Conservation (phyloP, 352 stramenopile species). For the Chrysophaeum taylorii region DNA sequence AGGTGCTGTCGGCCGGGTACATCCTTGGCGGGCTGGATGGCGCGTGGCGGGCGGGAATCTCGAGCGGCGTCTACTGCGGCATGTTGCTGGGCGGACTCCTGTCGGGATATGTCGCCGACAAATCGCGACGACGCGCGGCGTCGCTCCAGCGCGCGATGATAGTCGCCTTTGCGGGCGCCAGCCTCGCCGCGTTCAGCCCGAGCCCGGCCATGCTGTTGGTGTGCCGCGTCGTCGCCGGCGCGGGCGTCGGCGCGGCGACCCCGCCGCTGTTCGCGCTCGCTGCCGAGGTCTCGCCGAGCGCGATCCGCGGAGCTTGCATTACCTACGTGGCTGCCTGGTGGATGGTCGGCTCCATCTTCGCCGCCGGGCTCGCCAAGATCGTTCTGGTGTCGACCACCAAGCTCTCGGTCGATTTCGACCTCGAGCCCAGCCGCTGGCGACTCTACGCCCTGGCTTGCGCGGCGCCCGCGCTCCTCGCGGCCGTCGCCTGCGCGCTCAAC, state of each 20-base stretch:
- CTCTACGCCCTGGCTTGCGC: conserved; percentile 59
- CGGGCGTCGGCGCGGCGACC: conserved; percentile 62
- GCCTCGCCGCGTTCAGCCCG: conserved; percentile 55
- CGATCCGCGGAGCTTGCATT: conserved; percentile 52
- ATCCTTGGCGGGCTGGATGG: conserved; percentile 63
- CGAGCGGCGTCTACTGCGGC: conserved; percentile 29
- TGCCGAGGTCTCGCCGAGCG: conserved; percentile 55
- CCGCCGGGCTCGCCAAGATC: conserved; percentile 42
- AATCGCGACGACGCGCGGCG: not conserved
- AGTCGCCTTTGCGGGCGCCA: conserved; percentile 32
- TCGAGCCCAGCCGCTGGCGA: conserved; percentile 51
- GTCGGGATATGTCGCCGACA: conserved; percentile 40
- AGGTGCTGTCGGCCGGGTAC: conserved; percentile 67
- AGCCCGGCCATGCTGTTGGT: conserved; percentile 16
- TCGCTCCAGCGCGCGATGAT: not conserved
- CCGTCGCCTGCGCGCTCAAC: conserved; percentile 44
- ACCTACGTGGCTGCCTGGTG: conserved; percentile 69
- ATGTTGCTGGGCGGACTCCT: conserved; percentile 39
- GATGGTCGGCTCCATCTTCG: conserved; percentile 64
- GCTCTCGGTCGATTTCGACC: conserved; percentile 55
- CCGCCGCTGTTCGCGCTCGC: conserved; percentile 60
- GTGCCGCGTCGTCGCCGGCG: conserved; percentile 17
- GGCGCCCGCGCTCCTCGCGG: conserved; percentile 49
- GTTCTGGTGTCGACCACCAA: not conserved
- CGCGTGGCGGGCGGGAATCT: conserved; percentile 24